Conservation (phyloP, 2,329 filamentous ascomycete genomes). For the Laburnicola sp. region DNA sequence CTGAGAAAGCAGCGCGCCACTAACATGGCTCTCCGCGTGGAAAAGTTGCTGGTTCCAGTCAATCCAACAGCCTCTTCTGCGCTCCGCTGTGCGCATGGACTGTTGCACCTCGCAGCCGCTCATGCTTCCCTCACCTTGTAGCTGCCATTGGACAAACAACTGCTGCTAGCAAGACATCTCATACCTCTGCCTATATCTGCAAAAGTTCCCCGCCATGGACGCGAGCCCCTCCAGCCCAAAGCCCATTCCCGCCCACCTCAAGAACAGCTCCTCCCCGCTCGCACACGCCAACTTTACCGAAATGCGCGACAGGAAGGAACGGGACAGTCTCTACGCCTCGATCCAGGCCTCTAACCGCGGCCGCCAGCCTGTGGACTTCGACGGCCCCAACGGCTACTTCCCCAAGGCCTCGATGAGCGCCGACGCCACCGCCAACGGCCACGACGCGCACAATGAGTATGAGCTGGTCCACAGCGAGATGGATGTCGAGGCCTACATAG, state of each 20-base stretch:
- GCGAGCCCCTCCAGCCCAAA: constrained; percentile 52
- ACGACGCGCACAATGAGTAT: constrained; percentile 19
- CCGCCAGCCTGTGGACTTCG: constrained; percentile 52
- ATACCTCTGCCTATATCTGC: constrained; percentile 8
- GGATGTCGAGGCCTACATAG: constrained; percentile 56
- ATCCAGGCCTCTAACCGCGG: constrained; percentile 61
- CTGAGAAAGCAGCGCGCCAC: neutral
- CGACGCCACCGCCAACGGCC: constrained; percentile 15
- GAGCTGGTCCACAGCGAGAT: constrained; percentile 29
- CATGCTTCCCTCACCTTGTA: constrained; percentile 12
- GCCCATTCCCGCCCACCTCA: constrained; percentile 59
- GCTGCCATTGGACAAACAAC: constrained; percentile 12
- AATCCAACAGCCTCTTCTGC: neutral
- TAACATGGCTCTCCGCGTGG: neutral
- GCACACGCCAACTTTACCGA: constrained; percentile 45
- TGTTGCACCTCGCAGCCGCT: constrained; percentile 16
- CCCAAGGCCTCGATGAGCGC: constrained; percentile 24
- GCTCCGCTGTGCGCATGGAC: constrained; percentile 22
- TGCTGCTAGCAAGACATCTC: constrained; percentile 10
- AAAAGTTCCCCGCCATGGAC: constrained; percentile 47
- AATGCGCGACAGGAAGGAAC: constrained; percentile 54
- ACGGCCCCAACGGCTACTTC: constrained; percentile 40
- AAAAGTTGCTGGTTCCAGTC: constrained; percentile 4
- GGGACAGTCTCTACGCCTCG: constrained; percentile 61
- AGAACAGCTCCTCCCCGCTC: constrained; percentile 50